A percentile compares a stretch with the other conserved stretches of the same genome.
Evolutionary conservation across 352 stramenopile genomes (phyloP).

Genomic region (Phytophthora megakarya): DNA sequence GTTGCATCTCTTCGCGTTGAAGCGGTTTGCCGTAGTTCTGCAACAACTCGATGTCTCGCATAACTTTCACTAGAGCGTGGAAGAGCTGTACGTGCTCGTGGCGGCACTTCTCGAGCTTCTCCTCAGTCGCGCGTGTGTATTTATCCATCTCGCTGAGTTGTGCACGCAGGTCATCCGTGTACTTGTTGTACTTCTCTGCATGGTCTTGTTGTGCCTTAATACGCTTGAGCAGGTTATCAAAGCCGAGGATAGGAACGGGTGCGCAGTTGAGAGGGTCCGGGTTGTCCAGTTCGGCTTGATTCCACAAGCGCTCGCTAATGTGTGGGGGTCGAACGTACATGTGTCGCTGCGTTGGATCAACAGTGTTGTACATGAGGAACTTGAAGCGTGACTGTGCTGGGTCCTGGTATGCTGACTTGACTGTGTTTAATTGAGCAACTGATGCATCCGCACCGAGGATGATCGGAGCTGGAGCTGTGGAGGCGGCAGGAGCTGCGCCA

Average conservation of each 20-base stretch:
- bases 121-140: constrained; percentile 72
- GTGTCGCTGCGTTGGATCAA: constrained; percentile 81
- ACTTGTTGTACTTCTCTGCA: constrained; percentile 82
- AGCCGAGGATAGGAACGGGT: constrained; percentile 77
- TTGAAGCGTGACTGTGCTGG: constrained; percentile 88
- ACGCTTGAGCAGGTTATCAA: constrained; percentile 81
- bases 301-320: constrained; percentile 87
- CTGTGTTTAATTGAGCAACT: constrained; percentile 77
- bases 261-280: constrained; percentile 82
- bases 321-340: constrained; percentile 79
- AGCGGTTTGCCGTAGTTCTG: constrained; percentile 87
- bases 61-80: constrained; percentile 85
- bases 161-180: constrained; percentile 71
- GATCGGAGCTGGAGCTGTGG: constrained; percentile 66
- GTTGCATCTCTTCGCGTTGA: constrained; percentile 75
- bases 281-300: constrained; percentile 86
- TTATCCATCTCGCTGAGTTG: constrained; percentile 88
- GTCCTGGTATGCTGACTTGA: constrained; percentile 87
- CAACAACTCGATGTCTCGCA: constrained; percentile 89
- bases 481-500: constrained; percentile 36
- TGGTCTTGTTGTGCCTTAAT: constrained; percentile 84
- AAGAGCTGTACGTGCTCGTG: constrained; percentile 86
- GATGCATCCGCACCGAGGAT: constrained; percentile 77
- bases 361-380: constrained; percentile 90
- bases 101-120: constrained; percentile 86